A percentile compares a stretch with the other conserved stretches of the same genome.
These are phyloP conservation scores for Tylopilus sp. DNA, from an alignment of 1,284 basidiomycete genomes.

Conservation along the genomic window DNA sequence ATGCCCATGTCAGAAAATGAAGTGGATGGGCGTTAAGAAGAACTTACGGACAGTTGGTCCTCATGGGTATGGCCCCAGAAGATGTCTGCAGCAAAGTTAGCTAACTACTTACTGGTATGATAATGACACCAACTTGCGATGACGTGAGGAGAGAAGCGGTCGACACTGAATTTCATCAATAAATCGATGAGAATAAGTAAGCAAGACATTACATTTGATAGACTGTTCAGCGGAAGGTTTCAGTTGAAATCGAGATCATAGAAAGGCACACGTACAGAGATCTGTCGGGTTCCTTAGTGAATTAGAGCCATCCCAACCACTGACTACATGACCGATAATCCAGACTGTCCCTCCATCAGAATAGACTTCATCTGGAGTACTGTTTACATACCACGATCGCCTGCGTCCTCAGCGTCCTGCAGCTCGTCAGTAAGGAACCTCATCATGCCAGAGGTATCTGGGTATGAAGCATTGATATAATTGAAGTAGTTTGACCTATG, in stretches of 20 bases:
- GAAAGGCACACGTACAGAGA: conserved; percentile 52
- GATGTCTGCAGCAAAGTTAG: conserved; percentile 46
- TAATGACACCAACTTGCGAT: conserved; percentile 61
- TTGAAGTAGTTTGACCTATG: conserved; percentile 68
- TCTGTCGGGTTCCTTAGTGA: conserved; percentile 60
- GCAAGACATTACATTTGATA: conserved; percentile 60
- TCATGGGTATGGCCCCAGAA: conserved; percentile 85
- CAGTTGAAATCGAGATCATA: background rate
- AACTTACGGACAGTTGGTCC: conserved; percentile 68
- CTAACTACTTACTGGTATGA: conserved; percentile 1
- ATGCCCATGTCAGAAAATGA: background rate
- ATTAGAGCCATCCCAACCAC: conserved; percentile 75
- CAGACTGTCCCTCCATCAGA: conserved; percentile 50
- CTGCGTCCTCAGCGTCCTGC: conserved; percentile 72
- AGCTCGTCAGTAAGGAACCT: conserved; percentile 79
- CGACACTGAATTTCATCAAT: conserved; percentile 51
- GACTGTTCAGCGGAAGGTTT: conserved; percentile 40
- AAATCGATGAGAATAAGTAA: background rate
- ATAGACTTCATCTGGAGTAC: background rate
- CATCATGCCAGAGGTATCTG: conserved; percentile 74
- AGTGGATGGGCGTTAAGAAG: background rate
- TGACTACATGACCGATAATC: conserved; percentile 78
- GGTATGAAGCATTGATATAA: conserved; percentile 71
- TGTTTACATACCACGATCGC: conserved; percentile 55
- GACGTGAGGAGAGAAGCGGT: conserved; percentile 76